A percentile compares a stretch with the other conserved stretches of the same genome.
Conservation (phyloP, 176 grass and related monocot genomes). For the Rhipidocladum racemiflorum region DNA sequence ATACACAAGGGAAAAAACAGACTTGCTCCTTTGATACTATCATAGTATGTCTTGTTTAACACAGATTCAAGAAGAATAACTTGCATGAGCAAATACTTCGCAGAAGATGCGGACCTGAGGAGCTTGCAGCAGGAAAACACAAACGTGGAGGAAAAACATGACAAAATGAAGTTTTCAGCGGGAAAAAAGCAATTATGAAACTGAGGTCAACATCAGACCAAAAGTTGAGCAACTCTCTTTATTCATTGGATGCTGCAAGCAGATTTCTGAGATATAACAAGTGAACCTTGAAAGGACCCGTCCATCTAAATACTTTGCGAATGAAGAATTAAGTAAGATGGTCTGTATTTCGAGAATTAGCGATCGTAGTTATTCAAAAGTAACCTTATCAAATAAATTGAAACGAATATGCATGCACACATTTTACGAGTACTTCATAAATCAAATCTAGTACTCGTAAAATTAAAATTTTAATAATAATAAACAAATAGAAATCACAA, state of each 20-base stretch:
- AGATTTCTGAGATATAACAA: slow-evolving; percentile 28
- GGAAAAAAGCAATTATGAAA: slow-evolving; percentile 30
- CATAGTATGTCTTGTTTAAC: slow-evolving; percentile 17
- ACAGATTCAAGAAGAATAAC: slow-evolving; percentile 33
- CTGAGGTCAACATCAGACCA: slow-evolving; percentile 43
- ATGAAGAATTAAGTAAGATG: no score
- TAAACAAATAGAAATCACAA: no score
- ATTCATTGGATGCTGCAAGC: slow-evolving; percentile 37
- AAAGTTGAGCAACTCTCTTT: slow-evolving; percentile 43
- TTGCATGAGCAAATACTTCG: slow-evolving; percentile 43
- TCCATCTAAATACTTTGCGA: no score
- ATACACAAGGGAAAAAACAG: slow-evolving; percentile 6
- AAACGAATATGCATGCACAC: no score
- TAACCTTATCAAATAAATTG: no score
- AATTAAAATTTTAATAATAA: no score
- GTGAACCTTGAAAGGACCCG: no score
- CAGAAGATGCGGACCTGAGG: slow-evolving; percentile 33
- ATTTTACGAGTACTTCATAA: no score
- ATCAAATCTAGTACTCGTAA: no score
- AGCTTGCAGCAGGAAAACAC: slow-evolving; percentile 28
- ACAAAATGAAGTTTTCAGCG: slow-evolving; percentile 38
- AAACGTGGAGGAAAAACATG: slow-evolving; percentile 38
- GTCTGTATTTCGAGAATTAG: no score
- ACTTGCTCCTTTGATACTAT: slow-evolving; percentile 26
- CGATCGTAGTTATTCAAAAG: no score